Percentiles rank a stretch among this genome's conserved stretches.
phyloP scores from a whole-genome alignment of 2,329 filamentous ascomycete genomes.

The Ceratocystis albifundus region DNA sequence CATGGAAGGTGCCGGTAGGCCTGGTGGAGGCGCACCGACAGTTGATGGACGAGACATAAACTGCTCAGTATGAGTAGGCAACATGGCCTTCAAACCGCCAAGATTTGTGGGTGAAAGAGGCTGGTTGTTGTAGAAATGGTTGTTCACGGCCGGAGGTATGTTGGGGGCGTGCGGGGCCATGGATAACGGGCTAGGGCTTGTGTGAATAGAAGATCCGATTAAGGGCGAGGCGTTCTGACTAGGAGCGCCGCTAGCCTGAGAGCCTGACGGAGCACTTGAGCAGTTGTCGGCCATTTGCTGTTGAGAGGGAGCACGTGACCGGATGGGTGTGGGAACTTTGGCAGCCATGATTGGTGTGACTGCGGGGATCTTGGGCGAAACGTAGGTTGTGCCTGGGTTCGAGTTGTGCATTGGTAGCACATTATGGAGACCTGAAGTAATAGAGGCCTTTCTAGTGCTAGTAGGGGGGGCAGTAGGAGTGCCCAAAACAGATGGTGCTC shows the following conservation, averaged over 20 bases:
- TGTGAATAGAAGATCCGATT: conserved; percentile 51
- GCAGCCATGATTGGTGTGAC: conserved; percentile 65
- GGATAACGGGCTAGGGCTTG: conserved; percentile 49
- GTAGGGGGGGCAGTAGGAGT: background rate
- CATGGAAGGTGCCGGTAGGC: conserved; percentile 25
- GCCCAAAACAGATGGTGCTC: conserved; percentile 26
- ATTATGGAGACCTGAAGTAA: conserved; percentile 31
- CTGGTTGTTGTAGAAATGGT: conserved; percentile 28
- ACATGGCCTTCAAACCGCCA: conserved; percentile 46
- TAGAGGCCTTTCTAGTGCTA: conserved; percentile 9
- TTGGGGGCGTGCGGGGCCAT: conserved; percentile 12
- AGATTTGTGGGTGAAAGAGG: conserved; percentile 53
- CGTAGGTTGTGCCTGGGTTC: conserved; percentile 45
- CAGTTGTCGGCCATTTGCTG: conserved; percentile 60
- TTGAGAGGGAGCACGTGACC: conserved; percentile 65
- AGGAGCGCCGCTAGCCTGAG: conserved; percentile 46
- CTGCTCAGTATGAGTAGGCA: conserved; percentile 32
- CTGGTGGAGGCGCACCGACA: conserved; percentile 14
- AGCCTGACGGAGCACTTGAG: conserved; percentile 53
- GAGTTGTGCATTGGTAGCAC: conserved; percentile 49
- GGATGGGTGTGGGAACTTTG: conserved; percentile 70
- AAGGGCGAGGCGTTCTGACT: conserved; percentile 51
- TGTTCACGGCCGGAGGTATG: conserved; percentile 24
- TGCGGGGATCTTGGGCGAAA: conserved; percentile 68
- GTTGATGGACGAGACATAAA: conserved; percentile 27